Percentiles rank a stretch among this genome's conserved stretches.
These are phyloP conservation scores for Xylaria bambusicola DNA, from an alignment of 495 filamentous ascomycete genomes.

Conservation along the genomic window DNA sequence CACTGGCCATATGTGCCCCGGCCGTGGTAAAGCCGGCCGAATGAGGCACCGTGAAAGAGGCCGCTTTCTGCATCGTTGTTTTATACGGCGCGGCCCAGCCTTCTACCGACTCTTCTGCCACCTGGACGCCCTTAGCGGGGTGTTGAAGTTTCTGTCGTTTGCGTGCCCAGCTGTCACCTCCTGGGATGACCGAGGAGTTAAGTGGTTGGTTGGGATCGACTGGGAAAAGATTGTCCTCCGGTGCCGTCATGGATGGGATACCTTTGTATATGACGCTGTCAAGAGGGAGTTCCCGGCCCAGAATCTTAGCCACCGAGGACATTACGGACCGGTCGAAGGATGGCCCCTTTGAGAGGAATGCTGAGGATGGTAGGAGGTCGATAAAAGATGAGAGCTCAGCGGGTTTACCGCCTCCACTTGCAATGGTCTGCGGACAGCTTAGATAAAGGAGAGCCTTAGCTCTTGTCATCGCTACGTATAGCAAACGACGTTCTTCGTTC, in stretches of 20 bases:
- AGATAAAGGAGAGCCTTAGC: constrained; percentile 90
- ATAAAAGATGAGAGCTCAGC: constrained; percentile 46
- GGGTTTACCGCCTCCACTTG: constrained; percentile 33
- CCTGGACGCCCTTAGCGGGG: constrained; percentile 22
- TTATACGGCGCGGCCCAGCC: constrained; percentile 37
- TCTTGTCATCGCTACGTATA: constrained; percentile 98
- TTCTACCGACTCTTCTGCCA: constrained; percentile 27
- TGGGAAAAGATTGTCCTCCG: constrained; percentile 45
- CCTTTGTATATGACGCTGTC: constrained; percentile 42
- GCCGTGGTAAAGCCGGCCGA: constrained; percentile 46
- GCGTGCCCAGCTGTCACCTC: constrained; percentile 20
- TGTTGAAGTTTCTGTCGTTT: constrained; percentile 36
- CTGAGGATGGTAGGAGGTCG: constrained; percentile 29
- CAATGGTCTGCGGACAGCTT: constrained; percentile 65
- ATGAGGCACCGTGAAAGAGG: constrained; percentile 44
- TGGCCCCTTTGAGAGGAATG: constrained; percentile 45
- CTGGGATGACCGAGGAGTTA: constrained; percentile 3
- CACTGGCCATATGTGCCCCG: constrained; percentile 41
- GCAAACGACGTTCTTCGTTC: constrained; percentile 84
- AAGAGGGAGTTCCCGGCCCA: constrained; percentile 41
- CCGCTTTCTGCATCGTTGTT: constrained; percentile 50
- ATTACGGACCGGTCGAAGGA: constrained; percentile 47
- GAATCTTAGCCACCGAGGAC: constrained; percentile 41
- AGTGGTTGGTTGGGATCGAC: constrained; percentile 38
- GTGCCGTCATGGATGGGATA: constrained; percentile 42